These are phyloP conservation scores for Neurospora sp. DNA, from an alignment of 495 filamentous ascomycete species.

Conservation along the genomic window DNA sequence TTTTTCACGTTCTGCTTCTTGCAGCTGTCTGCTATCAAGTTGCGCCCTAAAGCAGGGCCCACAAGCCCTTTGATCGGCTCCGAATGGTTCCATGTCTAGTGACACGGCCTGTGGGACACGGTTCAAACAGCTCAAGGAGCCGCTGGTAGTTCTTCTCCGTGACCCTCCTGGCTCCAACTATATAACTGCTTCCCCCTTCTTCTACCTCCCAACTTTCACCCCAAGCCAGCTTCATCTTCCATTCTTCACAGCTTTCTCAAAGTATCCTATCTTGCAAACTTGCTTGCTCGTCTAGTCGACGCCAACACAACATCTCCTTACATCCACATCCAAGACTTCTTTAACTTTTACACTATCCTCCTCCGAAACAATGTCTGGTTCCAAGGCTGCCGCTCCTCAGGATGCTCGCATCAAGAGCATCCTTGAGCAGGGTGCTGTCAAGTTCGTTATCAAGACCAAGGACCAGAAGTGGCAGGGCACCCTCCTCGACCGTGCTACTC, in stretches of 20 bases:
- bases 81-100: background rate
- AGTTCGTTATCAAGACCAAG: constrained; percentile 35
- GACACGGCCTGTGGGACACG: background rate
- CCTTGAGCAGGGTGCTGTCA: constrained; percentile 26
- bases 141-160: background rate
- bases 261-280: background rate
- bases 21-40: background rate
- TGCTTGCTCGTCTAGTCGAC: background rate
- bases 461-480: constrained; percentile 29
- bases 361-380: background rate
- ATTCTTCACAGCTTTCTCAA: background rate
- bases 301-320: background rate
- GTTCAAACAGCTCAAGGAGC: background rate
- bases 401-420: constrained; percentile 19
- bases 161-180: background rate
- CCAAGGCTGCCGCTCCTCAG: background rate
- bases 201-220: background rate
- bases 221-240: background rate
- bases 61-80: background rate
- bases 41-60: background rate
- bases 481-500: constrained; percentile 30
- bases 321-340: background rate
- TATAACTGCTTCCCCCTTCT: background rate
- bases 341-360: background rate
- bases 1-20: background rate